Conservation (phyloP, 805 yeast genomes). For the Candida patagonica region DNA sequence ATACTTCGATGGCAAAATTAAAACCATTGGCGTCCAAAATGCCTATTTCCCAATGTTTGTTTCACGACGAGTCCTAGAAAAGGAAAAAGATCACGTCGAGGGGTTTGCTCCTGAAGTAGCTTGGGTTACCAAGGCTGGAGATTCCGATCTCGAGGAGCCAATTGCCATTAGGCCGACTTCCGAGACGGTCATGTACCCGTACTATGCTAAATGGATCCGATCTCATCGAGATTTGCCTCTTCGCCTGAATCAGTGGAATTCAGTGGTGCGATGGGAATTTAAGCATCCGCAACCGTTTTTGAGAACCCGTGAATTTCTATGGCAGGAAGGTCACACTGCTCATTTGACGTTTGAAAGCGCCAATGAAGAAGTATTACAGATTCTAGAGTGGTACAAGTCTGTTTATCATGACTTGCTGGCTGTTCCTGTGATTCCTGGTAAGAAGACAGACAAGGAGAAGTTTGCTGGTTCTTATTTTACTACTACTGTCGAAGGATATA, state of each 20-base stretch:
- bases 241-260: conserved; percentile 97
- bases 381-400: conserved; percentile 76
- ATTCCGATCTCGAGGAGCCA: conserved; percentile 91
- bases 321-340: conserved; percentile 99
- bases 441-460: conserved; percentile 93
- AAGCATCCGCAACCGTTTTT: conserved; percentile 99
- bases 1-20: conserved; percentile 76
- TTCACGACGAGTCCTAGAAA: conserved; percentile 82
- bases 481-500: conserved; percentile 92
- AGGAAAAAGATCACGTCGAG: conserved; percentile 96
- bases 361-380: conserved; percentile 69
- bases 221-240: conserved; percentile 97
- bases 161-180: conserved; percentile 99
- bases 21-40: conserved; percentile 83
- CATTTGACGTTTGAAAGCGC: conserved; percentile 81
- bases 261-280: conserved; percentile 99
- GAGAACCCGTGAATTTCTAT: conserved; percentile 96
- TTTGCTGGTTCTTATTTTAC: conserved; percentile 97
- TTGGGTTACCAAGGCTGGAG: conserved; percentile 97
- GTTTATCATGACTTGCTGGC: conserved; percentile 89
- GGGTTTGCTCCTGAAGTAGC: conserved; percentile 99
- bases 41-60: conserved; percentile 99
- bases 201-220: conserved; percentile 97
- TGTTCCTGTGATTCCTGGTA: conserved; percentile 93
- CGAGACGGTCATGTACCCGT: conserved; percentile 99